These are phyloP conservation scores for Collybia mongolica DNA, from an alignment of 768 basidiomycete genomes.

Conservation along the genomic window DNA sequence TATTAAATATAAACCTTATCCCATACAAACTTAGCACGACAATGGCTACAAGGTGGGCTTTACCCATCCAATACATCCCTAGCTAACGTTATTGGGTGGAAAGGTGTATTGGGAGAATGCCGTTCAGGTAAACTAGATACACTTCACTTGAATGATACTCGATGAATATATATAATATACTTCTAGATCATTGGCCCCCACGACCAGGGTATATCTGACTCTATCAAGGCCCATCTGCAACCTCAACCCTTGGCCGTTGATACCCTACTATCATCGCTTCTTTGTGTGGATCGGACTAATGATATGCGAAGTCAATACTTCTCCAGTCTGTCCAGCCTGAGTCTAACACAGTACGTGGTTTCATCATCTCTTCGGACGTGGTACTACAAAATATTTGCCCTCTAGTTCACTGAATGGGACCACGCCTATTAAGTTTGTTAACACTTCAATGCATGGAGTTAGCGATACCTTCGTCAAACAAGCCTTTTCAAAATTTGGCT, in stretches of 20 bases:
- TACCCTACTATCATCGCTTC: conserved; percentile 33
- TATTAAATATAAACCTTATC: background rate
- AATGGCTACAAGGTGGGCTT: conserved; percentile 79
- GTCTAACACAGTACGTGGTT: conserved; percentile 21
- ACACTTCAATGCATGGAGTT: conserved; percentile 92
- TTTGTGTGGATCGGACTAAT: conserved; percentile 56
- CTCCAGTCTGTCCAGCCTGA: conserved; percentile 29
- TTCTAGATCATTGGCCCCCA: conserved; percentile 81
- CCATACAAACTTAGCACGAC: conserved; percentile 52
- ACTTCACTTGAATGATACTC: background rate
- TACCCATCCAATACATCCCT: background rate
- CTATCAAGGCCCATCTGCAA: conserved; percentile 61
- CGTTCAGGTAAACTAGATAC: conserved; percentile 55
- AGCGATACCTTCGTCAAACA: conserved; percentile 60
- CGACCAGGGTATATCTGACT: conserved; percentile 70
- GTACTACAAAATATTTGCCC: background rate
- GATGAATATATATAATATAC: background rate
- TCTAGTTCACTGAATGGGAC: conserved; percentile 32
- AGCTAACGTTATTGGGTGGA: background rate
- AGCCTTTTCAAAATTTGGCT: conserved; percentile 60
- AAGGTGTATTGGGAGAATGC: conserved; percentile 92
- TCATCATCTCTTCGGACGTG: no score
- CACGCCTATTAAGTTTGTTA: conserved; percentile 60
- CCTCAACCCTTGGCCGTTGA: conserved; percentile 45
- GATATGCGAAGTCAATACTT: conserved; percentile 64